These are phyloP conservation scores for Apiotrichum brassicae DNA, from an alignment of 1,284 basidiomycete species.

Conservation along the genomic window DNA sequence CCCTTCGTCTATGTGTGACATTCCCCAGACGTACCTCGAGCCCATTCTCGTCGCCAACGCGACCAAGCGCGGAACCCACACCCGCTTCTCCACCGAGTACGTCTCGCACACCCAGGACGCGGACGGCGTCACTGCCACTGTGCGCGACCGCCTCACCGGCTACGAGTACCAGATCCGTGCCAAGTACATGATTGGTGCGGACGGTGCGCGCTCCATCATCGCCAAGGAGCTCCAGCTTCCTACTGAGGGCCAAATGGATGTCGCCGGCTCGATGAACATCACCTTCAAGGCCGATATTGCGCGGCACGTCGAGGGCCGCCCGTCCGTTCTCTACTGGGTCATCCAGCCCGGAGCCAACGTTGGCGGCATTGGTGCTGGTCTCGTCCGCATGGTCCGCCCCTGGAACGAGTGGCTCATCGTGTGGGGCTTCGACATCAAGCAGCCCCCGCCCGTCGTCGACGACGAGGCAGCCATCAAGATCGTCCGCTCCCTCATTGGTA, in stretches of 20 bases:
- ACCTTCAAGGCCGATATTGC: constrained; percentile 17
- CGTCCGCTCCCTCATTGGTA: constrained; percentile 12
- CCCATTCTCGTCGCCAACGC: constrained; percentile 10
- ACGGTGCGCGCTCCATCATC: constrained; percentile 13
- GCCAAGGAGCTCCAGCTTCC: constrained; percentile 11
- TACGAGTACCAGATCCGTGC: constrained; percentile 9
- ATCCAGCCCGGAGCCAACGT: constrained; percentile 17
- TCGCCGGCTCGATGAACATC: constrained; percentile 17
- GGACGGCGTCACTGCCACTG: constrained; percentile 6
- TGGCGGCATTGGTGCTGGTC: constrained; percentile 14
- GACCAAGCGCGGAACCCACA: constrained; percentile 14
- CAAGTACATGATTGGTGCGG: constrained; percentile 16
- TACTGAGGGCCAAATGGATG: constrained; percentile 13
- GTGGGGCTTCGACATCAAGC: constrained; percentile 14
- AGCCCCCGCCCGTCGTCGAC: constrained; percentile 11
- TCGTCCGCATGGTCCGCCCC: constrained; percentile 16
- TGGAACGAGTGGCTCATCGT: constrained; percentile 18
- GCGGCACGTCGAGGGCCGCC: constrained; percentile 5
- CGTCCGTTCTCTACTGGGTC: constrained; percentile 16
- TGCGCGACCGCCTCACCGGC: constrained; percentile 15
- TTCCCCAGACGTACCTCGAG: constrained; percentile 18
- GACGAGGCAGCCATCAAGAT: constrained; percentile 5
- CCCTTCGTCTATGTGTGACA: constrained; percentile 15
- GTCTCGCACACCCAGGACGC: constrained; percentile 15
- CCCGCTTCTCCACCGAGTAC: constrained; percentile 15